A percentile compares a stretch with the other conserved stretches of the same genome.
Evolutionary conservation across 257 asterid genomes (phyloP).

Genomic region (Ehretia macrophylla): DNA sequence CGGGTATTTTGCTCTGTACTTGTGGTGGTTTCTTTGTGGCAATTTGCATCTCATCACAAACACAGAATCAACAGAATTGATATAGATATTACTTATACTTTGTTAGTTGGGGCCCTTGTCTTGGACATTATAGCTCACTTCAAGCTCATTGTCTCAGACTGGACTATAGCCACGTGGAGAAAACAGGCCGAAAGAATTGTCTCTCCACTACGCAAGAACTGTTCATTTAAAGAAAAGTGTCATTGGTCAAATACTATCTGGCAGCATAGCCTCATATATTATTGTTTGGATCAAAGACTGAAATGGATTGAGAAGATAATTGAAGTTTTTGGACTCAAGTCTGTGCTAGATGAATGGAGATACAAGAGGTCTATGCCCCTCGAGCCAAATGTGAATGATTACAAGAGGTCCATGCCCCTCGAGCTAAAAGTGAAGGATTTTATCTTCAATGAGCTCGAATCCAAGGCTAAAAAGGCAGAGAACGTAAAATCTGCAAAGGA

Average conservation of each 20-base stretch:
- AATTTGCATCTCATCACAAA: too few species aligned
- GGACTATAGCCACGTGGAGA: slow-evolving; percentile 28
- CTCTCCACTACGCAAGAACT: slow-evolving; percentile 15
- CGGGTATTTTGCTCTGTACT: neutral
- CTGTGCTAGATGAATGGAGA: slow-evolving; percentile 4
- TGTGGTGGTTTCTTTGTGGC: neutral
- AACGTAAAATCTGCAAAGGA: slow-evolving; percentile 19
- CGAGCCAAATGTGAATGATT: slow-evolving; percentile 9
- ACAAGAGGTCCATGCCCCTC: too few species aligned
- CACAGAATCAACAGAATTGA: too few species aligned
- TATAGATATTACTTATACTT: too few species aligned
- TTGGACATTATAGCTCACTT: neutral
- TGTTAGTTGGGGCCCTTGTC: too few species aligned
- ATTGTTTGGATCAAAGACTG: neutral
- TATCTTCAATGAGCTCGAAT: slow-evolving; percentile 24
- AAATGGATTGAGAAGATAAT: slow-evolving; percentile 3
- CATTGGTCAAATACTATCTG: slow-evolving; percentile 17
- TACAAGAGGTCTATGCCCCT: slow-evolving; percentile 2
- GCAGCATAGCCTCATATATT: neutral
- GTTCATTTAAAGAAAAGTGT: slow-evolving; percentile 8
- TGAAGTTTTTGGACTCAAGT: slow-evolving; percentile 3
- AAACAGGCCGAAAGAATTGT: slow-evolving; percentile 9
- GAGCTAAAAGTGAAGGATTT: slow-evolving; percentile 12
- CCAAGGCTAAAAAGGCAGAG: slow-evolving; percentile 19
- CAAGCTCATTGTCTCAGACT: neutral